phyloP scores from a whole-genome alignment of 768 basidiomycete genomes.

The Cubamyces sp. region DNA sequence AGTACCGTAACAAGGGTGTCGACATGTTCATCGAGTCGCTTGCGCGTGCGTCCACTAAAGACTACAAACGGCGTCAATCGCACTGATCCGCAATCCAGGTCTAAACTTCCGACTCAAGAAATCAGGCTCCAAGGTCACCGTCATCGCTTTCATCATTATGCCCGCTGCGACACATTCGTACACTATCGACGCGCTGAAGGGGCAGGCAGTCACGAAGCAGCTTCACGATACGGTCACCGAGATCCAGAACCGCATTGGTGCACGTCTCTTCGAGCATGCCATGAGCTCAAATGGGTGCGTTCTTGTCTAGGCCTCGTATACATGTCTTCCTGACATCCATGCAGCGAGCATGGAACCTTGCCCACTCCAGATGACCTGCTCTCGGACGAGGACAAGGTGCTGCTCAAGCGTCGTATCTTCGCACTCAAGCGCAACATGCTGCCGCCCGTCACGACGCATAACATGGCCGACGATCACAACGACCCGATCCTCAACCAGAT shows the following conservation, averaged over 20 bases:
- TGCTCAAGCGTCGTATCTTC: slow-evolving; percentile 95
- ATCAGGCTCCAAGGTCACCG: slow-evolving; percentile 72
- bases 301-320: neutral
- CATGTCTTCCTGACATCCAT: neutral
- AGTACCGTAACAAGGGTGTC: slow-evolving; percentile 98
- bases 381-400: slow-evolving; percentile 89
- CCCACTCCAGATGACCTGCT: slow-evolving; percentile 78
- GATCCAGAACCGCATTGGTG: slow-evolving; percentile 91
- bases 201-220: slow-evolving; percentile 97
- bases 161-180: slow-evolving; percentile 96
- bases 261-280: slow-evolving; percentile 91
- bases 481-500: slow-evolving; percentile 97
- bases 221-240: slow-evolving; percentile 94
- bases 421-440: slow-evolving; percentile 93
- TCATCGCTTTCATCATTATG: slow-evolving; percentile 99
- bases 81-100: slow-evolving; percentile 31
- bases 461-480: slow-evolving; percentile 91
- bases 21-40: slow-evolving; percentile 99
- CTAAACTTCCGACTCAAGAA: slow-evolving; percentile 68
- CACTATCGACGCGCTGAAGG: slow-evolving; percentile 96
- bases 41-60: slow-evolving; percentile 63
- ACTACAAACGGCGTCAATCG: neutral
- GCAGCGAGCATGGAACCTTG: slow-evolving; percentile 72
- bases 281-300: slow-evolving; percentile 88
- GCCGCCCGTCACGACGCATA: slow-evolving; percentile 98